These are phyloP conservation scores for Melanogaster broomeanus DNA, from an alignment of 768 basidiomycete genomes.

Conservation along the genomic window DNA sequence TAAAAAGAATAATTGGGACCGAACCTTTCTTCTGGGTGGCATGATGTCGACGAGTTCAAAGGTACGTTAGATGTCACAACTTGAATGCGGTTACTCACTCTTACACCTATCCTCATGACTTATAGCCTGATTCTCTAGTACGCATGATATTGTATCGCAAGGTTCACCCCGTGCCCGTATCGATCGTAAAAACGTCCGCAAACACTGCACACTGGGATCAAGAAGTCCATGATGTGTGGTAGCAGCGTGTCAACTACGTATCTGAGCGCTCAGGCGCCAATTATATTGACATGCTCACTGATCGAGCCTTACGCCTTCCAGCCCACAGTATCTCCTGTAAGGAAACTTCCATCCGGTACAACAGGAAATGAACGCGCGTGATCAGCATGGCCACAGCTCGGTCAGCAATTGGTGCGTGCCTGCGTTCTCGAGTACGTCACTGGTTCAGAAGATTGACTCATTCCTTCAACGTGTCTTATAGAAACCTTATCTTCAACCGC, in stretches of 20 bases:
- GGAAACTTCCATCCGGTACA: background rate
- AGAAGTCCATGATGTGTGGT: background rate
- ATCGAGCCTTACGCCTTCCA: too few relatives aligned
- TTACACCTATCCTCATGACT: background rate
- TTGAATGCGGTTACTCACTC: background rate
- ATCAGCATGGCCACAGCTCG: background rate
- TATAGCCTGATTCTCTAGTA: background rate
- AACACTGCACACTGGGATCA: background rate
- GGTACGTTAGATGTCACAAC: conserved; percentile 5
- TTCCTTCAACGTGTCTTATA: conserved; percentile 16
- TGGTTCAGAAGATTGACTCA: conserved; percentile 8
- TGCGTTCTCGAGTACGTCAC: conserved; percentile 14
- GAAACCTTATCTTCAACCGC: conserved; percentile 14
- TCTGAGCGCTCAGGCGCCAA: background rate
- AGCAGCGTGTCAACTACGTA: background rate
- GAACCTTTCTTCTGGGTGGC: conserved; percentile 17
- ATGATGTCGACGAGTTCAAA: background rate
- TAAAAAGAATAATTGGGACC: background rate
- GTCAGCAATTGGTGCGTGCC: background rate
- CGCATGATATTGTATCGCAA: background rate
- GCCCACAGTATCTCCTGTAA: too few relatives aligned
- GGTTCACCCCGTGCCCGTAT: background rate
- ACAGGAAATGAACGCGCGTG: conserved; percentile 15
- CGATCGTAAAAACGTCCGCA: background rate
- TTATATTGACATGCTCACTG: too few relatives aligned